phyloP scores from a whole-genome alignment of 352 stramenopile genomes.

The Pythium grandisporangium region DNA sequence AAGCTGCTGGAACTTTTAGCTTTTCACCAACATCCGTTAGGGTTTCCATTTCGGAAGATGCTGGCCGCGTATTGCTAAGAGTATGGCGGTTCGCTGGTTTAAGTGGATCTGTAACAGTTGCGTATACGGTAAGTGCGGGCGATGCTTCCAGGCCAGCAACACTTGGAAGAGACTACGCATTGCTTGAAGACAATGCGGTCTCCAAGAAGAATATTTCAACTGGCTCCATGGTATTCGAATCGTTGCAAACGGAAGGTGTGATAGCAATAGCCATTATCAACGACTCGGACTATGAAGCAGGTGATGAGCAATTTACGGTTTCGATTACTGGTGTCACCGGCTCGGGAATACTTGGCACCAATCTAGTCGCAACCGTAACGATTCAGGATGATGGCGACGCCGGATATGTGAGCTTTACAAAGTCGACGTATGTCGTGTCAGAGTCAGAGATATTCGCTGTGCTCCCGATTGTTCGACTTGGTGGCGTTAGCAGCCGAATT shows the following conservation, averaged over 20 bases:
- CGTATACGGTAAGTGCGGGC: constrained; percentile 15
- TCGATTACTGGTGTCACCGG: constrained; percentile 13
- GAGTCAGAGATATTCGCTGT: constrained; percentile 22
- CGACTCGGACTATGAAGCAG: constrained; percentile 27
- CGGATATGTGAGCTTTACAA: constrained; percentile 38
- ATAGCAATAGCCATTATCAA: constrained; percentile 34
- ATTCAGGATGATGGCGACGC: constrained; percentile 62
- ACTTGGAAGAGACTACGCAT: constrained; percentile 24
- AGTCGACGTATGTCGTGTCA: constrained; percentile 13
- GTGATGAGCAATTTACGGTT: constrained; percentile 31
- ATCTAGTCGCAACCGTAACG: constrained; percentile 17
- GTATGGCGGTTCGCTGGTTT: constrained; percentile 34
- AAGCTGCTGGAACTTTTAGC: constrained; percentile 42
- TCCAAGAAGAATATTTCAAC: constrained; percentile 2
- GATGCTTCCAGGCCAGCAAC: constrained; percentile 17
- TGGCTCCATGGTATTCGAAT: constrained; percentile 22
- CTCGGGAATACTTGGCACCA: constrained; percentile 24
- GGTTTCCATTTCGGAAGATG: no score
- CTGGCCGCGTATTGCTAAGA: constrained; percentile 14
- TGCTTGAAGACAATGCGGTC: constrained; percentile 12
- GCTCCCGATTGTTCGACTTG: constrained; percentile 34
- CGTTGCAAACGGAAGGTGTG: constrained; percentile 11
- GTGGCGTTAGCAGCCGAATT: constrained; percentile 27
- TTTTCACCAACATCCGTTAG: no score
- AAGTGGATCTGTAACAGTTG: constrained; percentile 26